phyloP scores from a whole-genome alignment of 2,329 filamentous ascomycete genomes.

The Rugonectria rugulosa region DNA sequence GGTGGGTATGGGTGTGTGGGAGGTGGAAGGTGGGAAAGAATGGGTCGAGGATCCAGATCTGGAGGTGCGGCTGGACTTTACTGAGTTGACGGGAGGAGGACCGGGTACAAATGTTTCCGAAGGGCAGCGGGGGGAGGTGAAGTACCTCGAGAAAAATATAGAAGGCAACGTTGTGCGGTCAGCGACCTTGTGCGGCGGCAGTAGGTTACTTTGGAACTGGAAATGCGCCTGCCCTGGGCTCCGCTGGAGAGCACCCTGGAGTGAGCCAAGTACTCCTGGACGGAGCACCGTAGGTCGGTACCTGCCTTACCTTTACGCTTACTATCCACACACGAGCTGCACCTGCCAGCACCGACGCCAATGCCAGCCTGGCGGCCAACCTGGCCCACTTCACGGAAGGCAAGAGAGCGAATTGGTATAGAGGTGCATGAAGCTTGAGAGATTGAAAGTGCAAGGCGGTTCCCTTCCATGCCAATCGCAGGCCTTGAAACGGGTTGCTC shows the following conservation, averaged over 20 bases:
- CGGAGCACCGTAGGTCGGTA: slow-evolving; percentile 16
- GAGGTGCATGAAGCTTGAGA: neutral
- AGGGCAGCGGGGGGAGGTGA: neutral
- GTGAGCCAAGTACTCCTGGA: slow-evolving; percentile 28
- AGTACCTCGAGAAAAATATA: neutral
- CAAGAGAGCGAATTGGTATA: no score
- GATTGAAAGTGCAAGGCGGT: neutral
- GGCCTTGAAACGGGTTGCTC: no score
- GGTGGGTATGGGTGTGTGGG: slow-evolving; percentile 36
- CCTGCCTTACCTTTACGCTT: slow-evolving; percentile 8
- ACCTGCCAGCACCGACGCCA: slow-evolving; percentile 15
- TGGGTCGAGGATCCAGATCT: slow-evolving; percentile 41
- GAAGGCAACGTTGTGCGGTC: slow-evolving; percentile 4
- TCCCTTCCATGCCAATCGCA: neutral
- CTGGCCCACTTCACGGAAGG: slow-evolving; percentile 18
- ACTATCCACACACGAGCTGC: no score
- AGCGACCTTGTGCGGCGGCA: slow-evolving; percentile 23
- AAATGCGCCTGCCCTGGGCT: slow-evolving; percentile 14
- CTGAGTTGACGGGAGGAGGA: neutral
- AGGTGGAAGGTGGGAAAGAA: slow-evolving; percentile 36
- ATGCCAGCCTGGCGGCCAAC: slow-evolving; percentile 9
- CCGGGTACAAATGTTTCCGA: neutral
- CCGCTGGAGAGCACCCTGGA: slow-evolving; percentile 17
- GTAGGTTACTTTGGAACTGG: slow-evolving; percentile 34
- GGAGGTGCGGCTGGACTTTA: slow-evolving; percentile 34